Conservation (phyloP, 78 protist species). For the Dictyostelium firmibasis region DNA sequence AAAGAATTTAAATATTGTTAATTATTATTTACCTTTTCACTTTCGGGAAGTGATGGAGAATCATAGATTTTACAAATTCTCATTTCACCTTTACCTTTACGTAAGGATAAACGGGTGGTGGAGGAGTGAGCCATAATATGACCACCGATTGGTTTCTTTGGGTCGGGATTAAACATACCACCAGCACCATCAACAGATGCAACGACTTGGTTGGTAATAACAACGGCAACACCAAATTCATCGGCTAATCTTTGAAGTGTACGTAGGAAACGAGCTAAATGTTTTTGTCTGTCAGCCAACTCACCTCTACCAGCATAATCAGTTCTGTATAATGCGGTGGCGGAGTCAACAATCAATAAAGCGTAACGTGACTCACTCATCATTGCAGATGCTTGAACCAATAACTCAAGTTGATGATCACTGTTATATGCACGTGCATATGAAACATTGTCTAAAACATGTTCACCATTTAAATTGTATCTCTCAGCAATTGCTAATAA, state of each 20-base stretch:
- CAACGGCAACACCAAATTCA: slow-evolving; percentile 98
- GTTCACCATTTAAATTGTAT: slow-evolving; percentile 89
- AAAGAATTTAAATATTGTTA: background rate
- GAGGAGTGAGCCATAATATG: slow-evolving; percentile 99
- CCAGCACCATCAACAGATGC: slow-evolving; percentile 87
- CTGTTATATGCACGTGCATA: slow-evolving; percentile 99
- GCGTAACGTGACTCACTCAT: slow-evolving; percentile 97
- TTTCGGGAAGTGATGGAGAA: slow-evolving; percentile 97
- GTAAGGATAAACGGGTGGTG: slow-evolving; percentile 95
- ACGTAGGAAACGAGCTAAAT: slow-evolving; percentile 97
- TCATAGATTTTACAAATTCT: slow-evolving; percentile 98
- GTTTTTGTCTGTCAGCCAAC: slow-evolving; percentile 97
- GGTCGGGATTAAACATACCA: slow-evolving; percentile 71
- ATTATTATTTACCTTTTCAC: slow-evolving; percentile 52
- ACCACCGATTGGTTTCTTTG: slow-evolving; percentile 98
- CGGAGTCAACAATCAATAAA: slow-evolving; percentile 97
- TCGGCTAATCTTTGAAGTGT: slow-evolving; percentile 96
- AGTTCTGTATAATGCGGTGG: slow-evolving; percentile 98
- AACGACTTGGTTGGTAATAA: slow-evolving; percentile 99
- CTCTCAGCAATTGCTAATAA: slow-evolving; percentile 95
- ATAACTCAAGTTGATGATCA: slow-evolving; percentile 96
- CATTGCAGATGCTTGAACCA: slow-evolving; percentile 97
- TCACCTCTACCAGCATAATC: slow-evolving; percentile 99
- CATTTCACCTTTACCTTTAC: slow-evolving; percentile 98
- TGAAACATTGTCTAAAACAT: slow-evolving; percentile 98